A percentile compares a stretch with the other conserved stretches of the same genome.
Evolutionary conservation across 2,329 filamentous ascomycete genomes (phyloP).

Genomic region (Fusarium protoensiforme): DNA sequence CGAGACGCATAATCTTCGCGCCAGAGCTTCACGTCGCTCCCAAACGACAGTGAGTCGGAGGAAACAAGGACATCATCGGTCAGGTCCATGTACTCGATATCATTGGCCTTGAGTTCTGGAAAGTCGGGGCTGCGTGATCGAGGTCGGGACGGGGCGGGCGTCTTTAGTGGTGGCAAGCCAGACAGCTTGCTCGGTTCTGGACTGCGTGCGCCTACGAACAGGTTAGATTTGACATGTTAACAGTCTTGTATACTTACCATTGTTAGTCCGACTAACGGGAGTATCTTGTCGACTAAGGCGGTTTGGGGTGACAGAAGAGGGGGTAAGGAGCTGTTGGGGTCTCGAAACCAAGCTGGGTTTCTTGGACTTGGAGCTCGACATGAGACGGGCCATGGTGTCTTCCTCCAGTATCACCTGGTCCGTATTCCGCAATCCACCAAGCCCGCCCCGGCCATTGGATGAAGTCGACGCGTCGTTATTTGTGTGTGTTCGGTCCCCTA

Average conservation of each 20-base stretch:
- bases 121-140: constrained; percentile 46
- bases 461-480: constrained; percentile 13
- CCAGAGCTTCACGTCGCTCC: constrained; percentile 55
- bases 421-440: constrained; percentile 36
- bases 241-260: constrained; percentile 6
- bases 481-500: background rate
- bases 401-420: constrained; percentile 43
- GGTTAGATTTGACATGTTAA: background rate
- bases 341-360: constrained; percentile 57
- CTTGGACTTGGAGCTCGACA: constrained; percentile 56
- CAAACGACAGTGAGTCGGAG: constrained; percentile 50
- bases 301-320: constrained; percentile 43
- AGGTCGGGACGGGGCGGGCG: constrained; percentile 2
- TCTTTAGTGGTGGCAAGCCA: constrained; percentile 44
- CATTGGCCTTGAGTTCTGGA: constrained; percentile 49
- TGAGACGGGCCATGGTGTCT: constrained; percentile 58
- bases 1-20: constrained; percentile 54
- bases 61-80: constrained; percentile 51
- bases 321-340: constrained; percentile 55
- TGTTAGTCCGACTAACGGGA: constrained; percentile 12
- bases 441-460: constrained; percentile 37
- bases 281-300: constrained; percentile 29
- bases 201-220: constrained; percentile 5
- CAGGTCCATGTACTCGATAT: constrained; percentile 54
- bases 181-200: constrained; percentile 35